Evolutionary conservation across 2,329 filamentous ascomycete genomes (phyloP).

Genomic region (Chlorencoelia australis): DNA sequence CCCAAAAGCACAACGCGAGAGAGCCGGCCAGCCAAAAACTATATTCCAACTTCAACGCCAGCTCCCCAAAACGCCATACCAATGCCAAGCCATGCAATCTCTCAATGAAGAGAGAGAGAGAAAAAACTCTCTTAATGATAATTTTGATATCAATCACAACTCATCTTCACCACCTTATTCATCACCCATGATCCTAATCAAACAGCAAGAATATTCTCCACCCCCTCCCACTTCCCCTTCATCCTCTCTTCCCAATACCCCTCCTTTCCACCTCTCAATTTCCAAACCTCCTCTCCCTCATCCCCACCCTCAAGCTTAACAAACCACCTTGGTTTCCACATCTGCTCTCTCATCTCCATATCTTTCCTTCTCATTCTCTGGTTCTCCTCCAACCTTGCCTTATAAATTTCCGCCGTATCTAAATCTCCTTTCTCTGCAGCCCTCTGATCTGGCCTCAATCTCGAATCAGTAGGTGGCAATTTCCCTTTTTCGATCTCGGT

Average conservation of each 20-base stretch:
- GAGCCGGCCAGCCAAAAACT: too few species aligned
- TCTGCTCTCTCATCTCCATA: slow-evolving; percentile 64
- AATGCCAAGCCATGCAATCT: too few species aligned
- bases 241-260: slow-evolving; percentile 88
- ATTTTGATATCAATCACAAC: too few species aligned
- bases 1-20: too few species aligned
- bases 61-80: too few species aligned
- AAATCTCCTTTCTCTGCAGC: slow-evolving; percentile 73
- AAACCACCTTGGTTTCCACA: slow-evolving; percentile 77
- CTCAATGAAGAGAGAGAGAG: too few species aligned
- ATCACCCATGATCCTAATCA: not conserved
- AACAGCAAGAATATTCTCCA: slow-evolving; percentile 39
- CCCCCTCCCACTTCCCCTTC: slow-evolving; percentile 53
- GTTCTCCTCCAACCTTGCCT: slow-evolving; percentile 74
- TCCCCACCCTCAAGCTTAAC: slow-evolving; percentile 49
- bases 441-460: slow-evolving; percentile 79
- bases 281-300: slow-evolving; percentile 61
- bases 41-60: too few species aligned
- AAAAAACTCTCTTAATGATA: too few species aligned
- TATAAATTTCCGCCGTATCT: slow-evolving; percentile 74
- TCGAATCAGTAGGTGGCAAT: slow-evolving; percentile 71
- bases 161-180: not conserved
- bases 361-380: slow-evolving; percentile 67
- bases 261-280: slow-evolving; percentile 69
- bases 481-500: slow-evolving; percentile 67